These are phyloP conservation scores for Cercophora newfieldiana DNA, from an alignment of 495 filamentous ascomycete genomes.

Conservation along the genomic window DNA sequence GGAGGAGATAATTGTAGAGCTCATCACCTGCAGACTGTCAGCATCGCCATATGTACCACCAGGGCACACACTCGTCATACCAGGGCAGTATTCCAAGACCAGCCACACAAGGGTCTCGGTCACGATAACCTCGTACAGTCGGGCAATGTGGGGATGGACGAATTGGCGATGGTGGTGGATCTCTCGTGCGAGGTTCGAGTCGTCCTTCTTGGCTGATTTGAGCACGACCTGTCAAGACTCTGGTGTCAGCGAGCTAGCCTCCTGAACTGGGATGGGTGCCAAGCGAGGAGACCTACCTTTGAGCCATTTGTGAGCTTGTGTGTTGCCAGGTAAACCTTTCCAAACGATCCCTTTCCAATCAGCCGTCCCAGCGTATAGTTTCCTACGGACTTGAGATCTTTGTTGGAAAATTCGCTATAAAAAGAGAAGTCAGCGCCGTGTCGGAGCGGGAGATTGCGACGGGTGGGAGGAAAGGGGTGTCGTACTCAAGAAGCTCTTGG, in stretches of 20 bases:
- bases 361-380: slow-evolving; percentile 90
- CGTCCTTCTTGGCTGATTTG: slow-evolving; percentile 94
- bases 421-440: neutral
- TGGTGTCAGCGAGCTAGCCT: slow-evolving; percentile 2
- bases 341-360: slow-evolving; percentile 96
- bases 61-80: slow-evolving; percentile 49
- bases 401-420: slow-evolving; percentile 86
- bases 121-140: slow-evolving; percentile 95
- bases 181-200: slow-evolving; percentile 91
- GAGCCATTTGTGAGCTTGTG: slow-evolving; percentile 99
- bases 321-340: slow-evolving; percentile 93
- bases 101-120: slow-evolving; percentile 95
- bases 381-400: slow-evolving; percentile 85
- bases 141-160: slow-evolving; percentile 93
- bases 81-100: slow-evolving; percentile 94
- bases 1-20: slow-evolving; percentile 90
- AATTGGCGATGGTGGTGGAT: slow-evolving; percentile 99
- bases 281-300: slow-evolving; percentile 63
- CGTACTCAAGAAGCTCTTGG: slow-evolving; percentile 91
- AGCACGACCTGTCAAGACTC: slow-evolving; percentile 73
- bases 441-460: slow-evolving; percentile 23
- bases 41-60: neutral
- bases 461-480: neutral
- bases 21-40: slow-evolving; percentile 72
- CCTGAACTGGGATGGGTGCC: neutral